These are phyloP conservation scores for Aspergillus chevalieri DNA, from an alignment of 2,329 filamentous ascomycete genomes.

Conservation along the genomic window DNA sequence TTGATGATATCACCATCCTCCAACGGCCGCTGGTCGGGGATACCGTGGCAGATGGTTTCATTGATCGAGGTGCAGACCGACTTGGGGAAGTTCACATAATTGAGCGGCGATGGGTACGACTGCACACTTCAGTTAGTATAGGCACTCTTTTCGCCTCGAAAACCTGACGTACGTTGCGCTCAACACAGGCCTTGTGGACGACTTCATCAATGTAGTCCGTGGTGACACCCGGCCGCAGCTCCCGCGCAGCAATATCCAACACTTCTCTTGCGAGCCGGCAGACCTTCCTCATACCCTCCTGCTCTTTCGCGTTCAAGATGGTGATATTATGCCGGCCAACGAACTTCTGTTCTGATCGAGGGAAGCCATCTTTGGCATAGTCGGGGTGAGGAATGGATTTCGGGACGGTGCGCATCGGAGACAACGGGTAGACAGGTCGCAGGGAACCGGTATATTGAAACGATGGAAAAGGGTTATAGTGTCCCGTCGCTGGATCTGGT, in stretches of 20 bases:
- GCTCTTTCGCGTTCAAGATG: conserved; percentile 70
- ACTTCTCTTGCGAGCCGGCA: conserved; percentile 84
- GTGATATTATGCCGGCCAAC: conserved; percentile 73
- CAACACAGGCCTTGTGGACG: conserved; percentile 89
- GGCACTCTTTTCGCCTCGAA: neutral
- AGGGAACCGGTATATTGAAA: conserved; percentile 76
- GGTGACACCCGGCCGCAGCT: conserved; percentile 80
- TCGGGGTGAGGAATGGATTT: conserved; percentile 77
- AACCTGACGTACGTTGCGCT: conserved; percentile 68
- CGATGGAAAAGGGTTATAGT: conserved; percentile 86
- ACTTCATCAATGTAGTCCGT: conserved; percentile 94
- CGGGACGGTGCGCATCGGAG: conserved; percentile 65
- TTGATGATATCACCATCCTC: conserved; percentile 94
- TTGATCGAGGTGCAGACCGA: conserved; percentile 95
- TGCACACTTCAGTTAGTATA: conserved; percentile 34
- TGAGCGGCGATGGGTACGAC: conserved; percentile 91
- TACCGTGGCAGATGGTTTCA: conserved; percentile 98
- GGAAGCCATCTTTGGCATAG: conserved; percentile 79
- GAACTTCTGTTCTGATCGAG: conserved; percentile 58
- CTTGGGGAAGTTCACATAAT: conserved; percentile 96
- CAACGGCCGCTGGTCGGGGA: conserved; percentile 81
- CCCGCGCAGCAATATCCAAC: conserved; percentile 81
- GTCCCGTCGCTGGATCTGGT: conserved; percentile 82
- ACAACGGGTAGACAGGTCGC: conserved; percentile 82
- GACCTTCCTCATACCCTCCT: conserved; percentile 87